phyloP scores from a whole-genome alignment of 1,284 basidiomycete genomes.

The Entoloma clypeatum region DNA sequence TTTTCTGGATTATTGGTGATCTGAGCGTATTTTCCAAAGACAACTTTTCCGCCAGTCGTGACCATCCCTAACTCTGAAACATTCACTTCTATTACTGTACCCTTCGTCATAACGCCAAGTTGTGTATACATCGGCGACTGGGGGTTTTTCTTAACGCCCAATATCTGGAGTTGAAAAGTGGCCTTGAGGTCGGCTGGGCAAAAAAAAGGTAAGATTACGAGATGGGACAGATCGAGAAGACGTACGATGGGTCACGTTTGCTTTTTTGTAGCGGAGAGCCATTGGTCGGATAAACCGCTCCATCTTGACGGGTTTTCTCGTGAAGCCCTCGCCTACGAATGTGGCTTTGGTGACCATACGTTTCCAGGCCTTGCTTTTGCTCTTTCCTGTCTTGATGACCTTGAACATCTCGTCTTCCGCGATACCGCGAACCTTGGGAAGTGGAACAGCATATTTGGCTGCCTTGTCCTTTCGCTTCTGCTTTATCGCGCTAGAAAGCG shows the following conservation, averaged over 20 bases:
- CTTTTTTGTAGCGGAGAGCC: constrained; percentile 97
- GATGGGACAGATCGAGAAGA: constrained; percentile 15
- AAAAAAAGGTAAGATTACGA: constrained; percentile 10
- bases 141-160: constrained; percentile 99
- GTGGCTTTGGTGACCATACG: constrained; percentile 99
- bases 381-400: constrained; percentile 98
- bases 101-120: constrained; percentile 96
- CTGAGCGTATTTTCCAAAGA: constrained; percentile 93
- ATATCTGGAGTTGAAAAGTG: constrained; percentile 97
- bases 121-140: constrained; percentile 97
- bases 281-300: constrained; percentile 98
- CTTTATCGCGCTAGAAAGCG: constrained; percentile 96
- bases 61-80: constrained; percentile 97
- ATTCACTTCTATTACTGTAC: constrained; percentile 98
- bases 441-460: constrained; percentile 94
- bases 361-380: constrained; percentile 97
- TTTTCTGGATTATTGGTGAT: constrained; percentile 96
- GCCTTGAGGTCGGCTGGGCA: constrained; percentile 88
- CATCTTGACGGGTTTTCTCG: constrained; percentile 98
- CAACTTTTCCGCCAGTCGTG: constrained; percentile 96
- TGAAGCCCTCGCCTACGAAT: constrained; percentile 98
- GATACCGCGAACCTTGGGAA: constrained; percentile 97
- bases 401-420: constrained; percentile 99
- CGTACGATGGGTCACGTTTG: constrained; percentile 98
- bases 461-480: constrained; percentile 99